These are phyloP conservation scores for Pulchroboletus neoregius DNA, from an alignment of 1,284 basidiomycete genomes.

Conservation along the genomic window DNA sequence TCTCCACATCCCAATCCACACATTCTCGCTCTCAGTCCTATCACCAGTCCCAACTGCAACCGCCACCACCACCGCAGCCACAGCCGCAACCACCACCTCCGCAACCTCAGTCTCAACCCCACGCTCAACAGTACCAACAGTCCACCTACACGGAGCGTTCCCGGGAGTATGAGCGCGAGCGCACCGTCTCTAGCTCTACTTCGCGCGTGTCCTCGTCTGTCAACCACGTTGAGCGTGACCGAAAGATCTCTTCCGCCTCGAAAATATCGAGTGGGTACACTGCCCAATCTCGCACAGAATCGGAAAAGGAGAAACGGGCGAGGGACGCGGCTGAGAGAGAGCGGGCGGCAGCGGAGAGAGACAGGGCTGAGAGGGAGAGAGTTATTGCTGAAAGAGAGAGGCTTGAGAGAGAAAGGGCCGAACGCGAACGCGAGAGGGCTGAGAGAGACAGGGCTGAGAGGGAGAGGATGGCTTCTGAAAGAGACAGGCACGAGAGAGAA, in stretches of 20 bases:
- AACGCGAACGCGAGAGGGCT: constrained; percentile 15
- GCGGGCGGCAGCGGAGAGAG: constrained; percentile 12
- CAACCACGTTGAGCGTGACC: constrained; percentile 26
- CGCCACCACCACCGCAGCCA: constrained; percentile 2
- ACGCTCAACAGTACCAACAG: constrained; percentile 15
- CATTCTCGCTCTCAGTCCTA: constrained; percentile 20
- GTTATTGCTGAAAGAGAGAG: constrained; percentile 18
- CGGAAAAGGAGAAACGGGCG: constrained; percentile 20
- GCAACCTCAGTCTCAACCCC: background rate
- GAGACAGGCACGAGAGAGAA: constrained; percentile 9
- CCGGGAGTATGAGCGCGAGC: constrained; percentile 27
- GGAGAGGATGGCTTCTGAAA: constrained; percentile 5
- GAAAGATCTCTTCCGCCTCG: constrained; percentile 25
- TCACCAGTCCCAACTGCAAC: constrained; percentile 16
- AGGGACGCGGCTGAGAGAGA: constrained; percentile 22
- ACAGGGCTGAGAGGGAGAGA: constrained; percentile 17
- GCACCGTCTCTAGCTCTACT: constrained; percentile 24
- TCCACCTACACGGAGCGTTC: constrained; percentile 26
- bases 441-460: constrained; percentile 3
- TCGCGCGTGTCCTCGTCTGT: constrained; percentile 28
- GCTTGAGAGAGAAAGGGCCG: constrained; percentile 18
- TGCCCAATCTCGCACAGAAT: constrained; percentile 21
- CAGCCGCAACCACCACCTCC: background rate
- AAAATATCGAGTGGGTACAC: constrained; percentile 18
- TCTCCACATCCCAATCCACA: constrained; percentile 25